Evolutionary conservation across 2,329 filamentous ascomycete species (phyloP).

Genomic region (Dactylellina leptospora): DNA sequence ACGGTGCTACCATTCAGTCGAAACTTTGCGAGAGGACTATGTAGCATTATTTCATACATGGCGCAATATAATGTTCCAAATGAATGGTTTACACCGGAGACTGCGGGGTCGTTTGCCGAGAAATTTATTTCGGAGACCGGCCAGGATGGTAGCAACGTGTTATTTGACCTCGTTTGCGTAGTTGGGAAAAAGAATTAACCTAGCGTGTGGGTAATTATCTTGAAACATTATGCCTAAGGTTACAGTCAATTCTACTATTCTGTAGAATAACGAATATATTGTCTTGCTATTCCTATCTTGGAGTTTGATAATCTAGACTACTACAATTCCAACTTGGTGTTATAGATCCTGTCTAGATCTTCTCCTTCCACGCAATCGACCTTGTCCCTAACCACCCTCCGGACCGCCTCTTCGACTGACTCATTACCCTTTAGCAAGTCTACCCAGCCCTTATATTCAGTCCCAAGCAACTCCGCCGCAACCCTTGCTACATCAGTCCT

Average conservation of each 20-base stretch:
- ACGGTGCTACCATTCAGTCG: slow-evolving; percentile 12
- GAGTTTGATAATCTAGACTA: too few relatives aligned
- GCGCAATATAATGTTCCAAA: slow-evolving; percentile 26
- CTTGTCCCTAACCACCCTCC: slow-evolving; percentile 42
- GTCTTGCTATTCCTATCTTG: too few relatives aligned
- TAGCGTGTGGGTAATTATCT: neutral
- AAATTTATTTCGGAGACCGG: slow-evolving; percentile 27
- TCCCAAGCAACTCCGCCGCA: slow-evolving; percentile 66
- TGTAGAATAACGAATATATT: too few relatives aligned
- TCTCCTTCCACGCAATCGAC: slow-evolving; percentile 44
- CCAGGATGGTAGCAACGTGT: slow-evolving; percentile 10
- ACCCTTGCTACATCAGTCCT: slow-evolving; percentile 70
- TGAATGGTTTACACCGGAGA: slow-evolving; percentile 39
- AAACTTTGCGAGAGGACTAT: slow-evolving; percentile 25
- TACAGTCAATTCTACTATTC: too few relatives aligned
- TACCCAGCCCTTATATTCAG: slow-evolving; percentile 62
- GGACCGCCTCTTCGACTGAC: slow-evolving; percentile 52
- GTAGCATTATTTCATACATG: slow-evolving; percentile 36
- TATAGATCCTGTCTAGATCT: slow-evolving; percentile 36
- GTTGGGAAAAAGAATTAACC: slow-evolving; percentile 10
- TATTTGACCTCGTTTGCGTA: slow-evolving; percentile 33
- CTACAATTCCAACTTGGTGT: slow-evolving; percentile 20
- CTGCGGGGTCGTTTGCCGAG: slow-evolving; percentile 6
- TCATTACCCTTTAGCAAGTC: slow-evolving; percentile 55
- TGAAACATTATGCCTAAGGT: too few relatives aligned